Conservation (phyloP, 352 stramenopile species). For the Detonula confervacea region DNA sequence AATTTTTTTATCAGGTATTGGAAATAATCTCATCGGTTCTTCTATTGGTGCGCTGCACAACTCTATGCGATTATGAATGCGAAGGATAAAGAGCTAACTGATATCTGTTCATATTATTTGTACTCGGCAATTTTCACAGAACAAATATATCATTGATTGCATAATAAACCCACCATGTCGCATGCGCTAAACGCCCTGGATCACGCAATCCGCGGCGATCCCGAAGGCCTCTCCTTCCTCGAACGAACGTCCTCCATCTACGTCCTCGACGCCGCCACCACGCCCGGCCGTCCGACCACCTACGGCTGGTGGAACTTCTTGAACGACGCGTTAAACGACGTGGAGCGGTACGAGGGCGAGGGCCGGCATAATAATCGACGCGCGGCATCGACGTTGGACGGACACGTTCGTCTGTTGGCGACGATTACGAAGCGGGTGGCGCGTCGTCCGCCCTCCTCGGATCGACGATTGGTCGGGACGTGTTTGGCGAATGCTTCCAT, state of each 20-base stretch:
- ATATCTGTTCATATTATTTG: too few relatives aligned
- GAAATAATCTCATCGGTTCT: too few relatives aligned
- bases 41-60: too few relatives aligned
- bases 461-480: slow-evolving; percentile 58
- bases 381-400: too few relatives aligned
- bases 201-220: slow-evolving; percentile 65
- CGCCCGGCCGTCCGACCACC: slow-evolving; percentile 52
- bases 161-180: slow-evolving; percentile 33
- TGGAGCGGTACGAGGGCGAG: slow-evolving; percentile 65
- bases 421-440: slow-evolving; percentile 70
- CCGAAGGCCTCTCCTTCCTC: slow-evolving; percentile 66
- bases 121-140: too few relatives aligned
- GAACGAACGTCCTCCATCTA: slow-evolving; percentile 76
- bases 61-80: too few relatives aligned
- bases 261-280: slow-evolving; percentile 69
- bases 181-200: slow-evolving; percentile 67
- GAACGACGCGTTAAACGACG: slow-evolving; percentile 76
- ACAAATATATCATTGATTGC: too few relatives aligned
- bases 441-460: slow-evolving; percentile 54
- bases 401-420: slow-evolving; percentile 67
- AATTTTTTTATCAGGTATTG: too few relatives aligned
- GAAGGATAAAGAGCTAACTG: too few relatives aligned
- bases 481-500: slow-evolving; percentile 71
- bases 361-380: slow-evolving; percentile 24
- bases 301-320: slow-evolving; percentile 84